phyloP scores from a whole-genome alignment of 768 basidiomycete species.

The Symmetrospora coprosmae region DNA sequence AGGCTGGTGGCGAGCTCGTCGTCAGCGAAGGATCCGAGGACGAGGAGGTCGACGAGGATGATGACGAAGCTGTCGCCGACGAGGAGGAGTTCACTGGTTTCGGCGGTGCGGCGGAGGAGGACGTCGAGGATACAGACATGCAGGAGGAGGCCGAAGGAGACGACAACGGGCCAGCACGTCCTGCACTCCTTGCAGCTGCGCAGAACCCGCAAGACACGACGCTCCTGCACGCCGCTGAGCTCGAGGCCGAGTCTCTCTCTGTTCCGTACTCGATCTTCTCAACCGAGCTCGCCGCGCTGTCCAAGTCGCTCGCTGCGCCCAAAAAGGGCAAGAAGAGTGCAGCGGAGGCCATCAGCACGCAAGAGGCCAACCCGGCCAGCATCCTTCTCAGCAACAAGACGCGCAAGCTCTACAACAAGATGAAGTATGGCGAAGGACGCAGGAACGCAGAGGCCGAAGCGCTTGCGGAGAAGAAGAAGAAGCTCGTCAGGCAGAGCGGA shows the following conservation, averaged over 20 bases:
- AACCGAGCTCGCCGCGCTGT: slow-evolving; percentile 36
- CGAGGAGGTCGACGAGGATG: slow-evolving; percentile 36
- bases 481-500: slow-evolving; percentile 29
- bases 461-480: slow-evolving; percentile 22
- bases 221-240: slow-evolving; percentile 67
- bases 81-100: slow-evolving; percentile 32
- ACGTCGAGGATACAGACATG: slow-evolving; percentile 25
- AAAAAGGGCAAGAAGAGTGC: slow-evolving; percentile 20
- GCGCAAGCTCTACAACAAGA: slow-evolving; percentile 41
- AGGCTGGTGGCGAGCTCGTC: slow-evolving; percentile 50
- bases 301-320: slow-evolving; percentile 30
- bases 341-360: slow-evolving; percentile 20
- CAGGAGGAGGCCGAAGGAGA: slow-evolving; percentile 29
- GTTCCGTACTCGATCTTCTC: slow-evolving; percentile 37
- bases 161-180: slow-evolving; percentile 33
- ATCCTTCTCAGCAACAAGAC: slow-evolving; percentile 42
- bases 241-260: slow-evolving; percentile 60
- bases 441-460: slow-evolving; percentile 37
- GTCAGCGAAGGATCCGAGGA: slow-evolving; percentile 37
- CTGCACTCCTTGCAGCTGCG: slow-evolving; percentile 39
- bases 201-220: slow-evolving; percentile 47
- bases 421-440: slow-evolving; percentile 39
- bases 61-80: slow-evolving; percentile 32
- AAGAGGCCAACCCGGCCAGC: slow-evolving; percentile 40
- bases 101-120: slow-evolving; percentile 34